These are phyloP conservation scores for Globisporangium takayamanum DNA, from an alignment of 352 stramenopile species.

Conservation along the genomic window DNA sequence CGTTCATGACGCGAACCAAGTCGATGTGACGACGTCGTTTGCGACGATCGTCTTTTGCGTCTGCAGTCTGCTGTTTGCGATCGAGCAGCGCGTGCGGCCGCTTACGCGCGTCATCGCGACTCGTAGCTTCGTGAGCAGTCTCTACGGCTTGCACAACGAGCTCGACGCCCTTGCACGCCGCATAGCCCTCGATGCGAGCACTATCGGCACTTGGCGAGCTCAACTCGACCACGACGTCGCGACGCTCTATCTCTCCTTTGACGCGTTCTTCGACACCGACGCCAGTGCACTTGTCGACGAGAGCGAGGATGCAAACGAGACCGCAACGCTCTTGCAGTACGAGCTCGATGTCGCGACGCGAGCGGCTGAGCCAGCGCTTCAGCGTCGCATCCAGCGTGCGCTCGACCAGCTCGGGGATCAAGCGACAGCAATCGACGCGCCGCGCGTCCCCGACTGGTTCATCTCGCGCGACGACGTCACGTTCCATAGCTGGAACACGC, in stretches of 20 bases:
- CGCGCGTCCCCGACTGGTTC: neutral
- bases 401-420: neutral
- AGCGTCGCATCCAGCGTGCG: neutral
- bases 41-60: constrained; percentile 3
- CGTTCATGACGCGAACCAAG: neutral
- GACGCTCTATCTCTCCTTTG: no score
- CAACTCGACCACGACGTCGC: no score
- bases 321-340: neutral
- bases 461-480: constrained; percentile 1
- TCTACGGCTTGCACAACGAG: neutral
- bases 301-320: neutral
- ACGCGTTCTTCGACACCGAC: no score
- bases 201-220: no score
- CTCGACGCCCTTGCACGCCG: no score
- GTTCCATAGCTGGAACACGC: neutral
- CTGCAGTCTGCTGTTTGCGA: neutral
- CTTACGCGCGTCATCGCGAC: neutral
- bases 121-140: neutral
- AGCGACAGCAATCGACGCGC: neutral
- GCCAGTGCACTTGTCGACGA: no score
- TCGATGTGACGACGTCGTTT: neutral
- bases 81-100: neutral
- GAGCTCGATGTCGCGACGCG: neutral
- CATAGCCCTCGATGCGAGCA: no score
- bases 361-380: neutral